Conservation (phyloP, 345 rosid species). For the Balakata baccata region DNA sequence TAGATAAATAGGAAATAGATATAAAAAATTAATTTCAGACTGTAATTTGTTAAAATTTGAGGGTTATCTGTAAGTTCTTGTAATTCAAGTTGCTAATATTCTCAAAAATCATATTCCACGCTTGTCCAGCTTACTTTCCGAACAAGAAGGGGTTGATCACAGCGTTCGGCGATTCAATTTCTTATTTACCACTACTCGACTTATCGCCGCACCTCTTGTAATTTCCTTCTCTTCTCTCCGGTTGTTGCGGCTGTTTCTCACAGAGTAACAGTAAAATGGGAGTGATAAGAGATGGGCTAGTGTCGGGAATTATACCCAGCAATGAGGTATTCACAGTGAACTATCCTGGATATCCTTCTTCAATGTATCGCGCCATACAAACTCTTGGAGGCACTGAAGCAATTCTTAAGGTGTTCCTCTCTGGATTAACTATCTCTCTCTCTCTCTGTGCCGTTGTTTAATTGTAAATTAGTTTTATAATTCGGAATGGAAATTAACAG, state of each 20-base stretch:
- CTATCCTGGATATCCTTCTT: conserved; percentile 84
- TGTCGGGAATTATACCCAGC: conserved; percentile 61
- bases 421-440: too few relatives aligned
- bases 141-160: too few relatives aligned
- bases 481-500: conserved; percentile 22
- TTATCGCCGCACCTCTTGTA: background rate
- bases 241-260: background rate
- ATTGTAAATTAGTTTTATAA: background rate
- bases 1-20: too few relatives aligned
- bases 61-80: too few relatives aligned
- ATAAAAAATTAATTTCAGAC: too few relatives aligned
- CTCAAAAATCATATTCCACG: too few relatives aligned
- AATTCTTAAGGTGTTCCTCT: conserved; percentile 43
- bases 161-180: too few relatives aligned
- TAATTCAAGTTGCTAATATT: too few relatives aligned
- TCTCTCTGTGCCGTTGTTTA: background rate
- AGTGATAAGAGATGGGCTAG: conserved; percentile 59
- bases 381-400: conserved; percentile 82
- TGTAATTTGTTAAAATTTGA: too few relatives aligned
- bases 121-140: too few relatives aligned
- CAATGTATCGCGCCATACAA: conserved; percentile 62
- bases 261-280: conserved; percentile 39
- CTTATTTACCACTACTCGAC: background rate
- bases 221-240: background rate
- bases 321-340: conserved; percentile 60